Base-by-base conservation (phyloP, 2,329 filamentous ascomycete species). In the Apiospora aurea region DNA sequence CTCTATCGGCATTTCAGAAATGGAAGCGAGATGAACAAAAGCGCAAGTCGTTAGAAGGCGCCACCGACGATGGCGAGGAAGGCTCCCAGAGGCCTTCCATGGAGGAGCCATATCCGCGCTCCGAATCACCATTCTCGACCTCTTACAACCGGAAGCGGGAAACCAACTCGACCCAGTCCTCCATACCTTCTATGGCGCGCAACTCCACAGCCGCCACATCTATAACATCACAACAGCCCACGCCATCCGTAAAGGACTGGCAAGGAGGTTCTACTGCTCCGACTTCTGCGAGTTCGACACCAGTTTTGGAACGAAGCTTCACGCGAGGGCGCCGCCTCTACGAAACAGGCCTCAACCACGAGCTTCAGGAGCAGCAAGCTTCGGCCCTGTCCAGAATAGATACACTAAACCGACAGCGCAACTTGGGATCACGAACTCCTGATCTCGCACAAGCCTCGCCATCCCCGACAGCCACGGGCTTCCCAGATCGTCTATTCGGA, bases 141-240 rank as follows among this genome's bases (percentile, higher is more conserved):
- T 89, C 89, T 26, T 95, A 92, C 78, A 92, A 92, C 76, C 89
- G 89, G 73, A 94, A 96, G 75, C 88, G 95, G 38, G 94, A 95
- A 75, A 97, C 95, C 0, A 96, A 93, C 1, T 98, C 96, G 0
- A 97, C 94, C 0, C 92, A 91, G 8, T 96, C 94, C 0, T 92
- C 90, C 0, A 84, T 83, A 4, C 92, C 90, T 7, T 91, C 90
- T 0, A 88, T 91, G 51, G 89, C 90, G 38, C 91, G 94, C 41
- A 91, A 90, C 71, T 98, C 96, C 0, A 97, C 95, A 1, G 94
- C 95, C 8, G 95, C 94, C 3, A 98, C 95, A 0, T 98, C 96
- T 0, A 86, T 97, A 69, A 90, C 91, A n/a, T 97, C 95, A 0
- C 77, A 77, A 18, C 94, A 96, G 73, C 84, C 84, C 21, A 80